These are phyloP conservation scores for Pichia sp. DNA, from an alignment of 1,139 yeast genomes.

Conservation along the genomic window DNA sequence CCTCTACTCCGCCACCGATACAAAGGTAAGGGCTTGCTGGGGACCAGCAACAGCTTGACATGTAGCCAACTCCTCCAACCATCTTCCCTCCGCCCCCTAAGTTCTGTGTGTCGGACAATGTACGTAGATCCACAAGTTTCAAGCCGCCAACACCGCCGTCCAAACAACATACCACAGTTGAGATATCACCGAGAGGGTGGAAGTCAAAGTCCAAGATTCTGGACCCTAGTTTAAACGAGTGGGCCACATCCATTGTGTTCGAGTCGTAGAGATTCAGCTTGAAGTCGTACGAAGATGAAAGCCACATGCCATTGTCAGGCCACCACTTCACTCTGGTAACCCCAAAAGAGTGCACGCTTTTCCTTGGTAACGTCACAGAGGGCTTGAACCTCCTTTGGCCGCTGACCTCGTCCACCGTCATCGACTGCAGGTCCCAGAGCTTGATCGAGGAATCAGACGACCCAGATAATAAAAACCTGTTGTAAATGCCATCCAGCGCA, in stretches of 20 bases:
- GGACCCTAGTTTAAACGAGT: slow-evolving; percentile 51
- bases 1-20: slow-evolving; percentile 77
- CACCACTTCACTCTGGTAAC: slow-evolving; percentile 79
- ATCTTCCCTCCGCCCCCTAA: slow-evolving; percentile 40
- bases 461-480: slow-evolving; percentile 59
- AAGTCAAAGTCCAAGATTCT: slow-evolving; percentile 55
- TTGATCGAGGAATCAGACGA: slow-evolving; percentile 72
- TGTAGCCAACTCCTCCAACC: slow-evolving; percentile 29
- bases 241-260: slow-evolving; percentile 55
- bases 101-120: slow-evolving; percentile 68
- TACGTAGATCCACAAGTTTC: slow-evolving; percentile 65
- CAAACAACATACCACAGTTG: slow-evolving; percentile 46
- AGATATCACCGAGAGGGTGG: slow-evolving; percentile 38
- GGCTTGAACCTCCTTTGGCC: slow-evolving; percentile 25
- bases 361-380: slow-evolving; percentile 46
- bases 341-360: slow-evolving; percentile 64
- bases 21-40: slow-evolving; percentile 59
- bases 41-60: slow-evolving; percentile 49
- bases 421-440: slow-evolving; percentile 46
- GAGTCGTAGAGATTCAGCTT: slow-evolving; percentile 83
- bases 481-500: slow-evolving; percentile 52
- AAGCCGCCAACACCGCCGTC: slow-evolving; percentile 33
- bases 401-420: slow-evolving; percentile 13
- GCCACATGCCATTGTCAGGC: slow-evolving; percentile 89
- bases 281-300: slow-evolving; percentile 76